A percentile compares a stretch with the other conserved stretches of the same genome.
Conservation (phyloP, 305 asterid species). For the Fraxinus latifolia region DNA sequence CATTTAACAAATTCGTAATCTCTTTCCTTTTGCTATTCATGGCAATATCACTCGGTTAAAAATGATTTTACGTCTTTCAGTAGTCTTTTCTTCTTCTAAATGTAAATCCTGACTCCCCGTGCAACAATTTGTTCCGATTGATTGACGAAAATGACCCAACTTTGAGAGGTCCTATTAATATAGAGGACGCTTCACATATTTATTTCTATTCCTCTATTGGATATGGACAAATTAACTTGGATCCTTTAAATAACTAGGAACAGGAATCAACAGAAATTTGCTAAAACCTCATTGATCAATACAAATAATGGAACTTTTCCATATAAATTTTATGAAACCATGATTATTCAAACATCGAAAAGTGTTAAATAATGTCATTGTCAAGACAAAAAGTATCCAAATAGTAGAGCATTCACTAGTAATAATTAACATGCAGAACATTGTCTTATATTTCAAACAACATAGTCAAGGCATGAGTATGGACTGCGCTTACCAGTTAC, state of each 20-base stretch:
- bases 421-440: conserved; percentile 8
- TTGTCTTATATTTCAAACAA: background rate
- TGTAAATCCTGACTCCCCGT: background rate
- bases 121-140: background rate
- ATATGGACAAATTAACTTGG: background rate
- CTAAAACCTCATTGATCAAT: background rate
- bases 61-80: background rate
- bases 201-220: background rate
- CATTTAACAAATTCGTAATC: background rate
- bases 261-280: background rate
- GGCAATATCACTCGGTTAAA: background rate
- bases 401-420: conserved; percentile 2
- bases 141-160: background rate
- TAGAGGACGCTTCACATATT: background rate
- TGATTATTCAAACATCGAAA: background rate
- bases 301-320: background rate
- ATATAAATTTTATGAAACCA: background rate
- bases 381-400: background rate
- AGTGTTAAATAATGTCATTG: background rate
- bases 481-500: conserved; percentile 61
- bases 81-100: background rate
- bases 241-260: background rate
- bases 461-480: background rate
- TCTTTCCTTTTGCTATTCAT: background rate
- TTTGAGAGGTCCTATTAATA: background rate